Base-by-base conservation (phyloP, 1,139 yeast genomes). In the Groenewaldozyma auringiensis region DNA sequence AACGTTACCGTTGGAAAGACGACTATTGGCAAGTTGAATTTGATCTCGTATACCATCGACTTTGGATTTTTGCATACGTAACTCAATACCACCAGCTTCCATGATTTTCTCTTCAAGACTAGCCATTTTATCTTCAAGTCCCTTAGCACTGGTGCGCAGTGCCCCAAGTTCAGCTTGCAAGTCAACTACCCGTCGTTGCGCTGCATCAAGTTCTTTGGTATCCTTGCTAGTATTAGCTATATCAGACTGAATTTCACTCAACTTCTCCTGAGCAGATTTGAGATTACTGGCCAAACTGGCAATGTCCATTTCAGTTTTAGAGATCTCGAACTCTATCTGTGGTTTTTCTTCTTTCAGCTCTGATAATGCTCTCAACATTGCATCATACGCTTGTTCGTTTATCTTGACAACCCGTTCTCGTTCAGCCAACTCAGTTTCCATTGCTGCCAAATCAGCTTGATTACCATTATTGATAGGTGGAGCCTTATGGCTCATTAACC, bases 61-160 rank as follows among this genome's bases (percentile, higher is more conserved):
- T 57, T 80, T 83, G 1, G 94, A 76, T 53, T 80, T 84, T 58
- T 88, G 96, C 51, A 84, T 65, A 47, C 89, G 79, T 53, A 92
- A 71, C 52, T 81, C 81, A 11, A 85, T 82, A 53, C 99, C 99
- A 45, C 99, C 98, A 45, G 88, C 83, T 49, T 84, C 83, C 85
- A 89, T 79, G 33, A 94, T 86, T 59, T 81, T 74, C 47, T 81
- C 86, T 55, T 87, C 89, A 4, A 88, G 66, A 0, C 57, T 70
- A 13, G 72, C 70, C 39, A 89, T 83, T 47, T 75, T 72, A 6
- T 65, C 58, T 51, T 84, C 89, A 21, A 81, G 66, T 18, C 75
- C 80, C 34, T 69, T 64, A 58, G 88, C 79, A 56, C 79, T 78
- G 1, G 68, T 65, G 53, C 75, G 72, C 18, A 87, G 63, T 8